Conservation (phyloP, 768 basidiomycete genomes). For the Termitomyces sp. region DNA sequence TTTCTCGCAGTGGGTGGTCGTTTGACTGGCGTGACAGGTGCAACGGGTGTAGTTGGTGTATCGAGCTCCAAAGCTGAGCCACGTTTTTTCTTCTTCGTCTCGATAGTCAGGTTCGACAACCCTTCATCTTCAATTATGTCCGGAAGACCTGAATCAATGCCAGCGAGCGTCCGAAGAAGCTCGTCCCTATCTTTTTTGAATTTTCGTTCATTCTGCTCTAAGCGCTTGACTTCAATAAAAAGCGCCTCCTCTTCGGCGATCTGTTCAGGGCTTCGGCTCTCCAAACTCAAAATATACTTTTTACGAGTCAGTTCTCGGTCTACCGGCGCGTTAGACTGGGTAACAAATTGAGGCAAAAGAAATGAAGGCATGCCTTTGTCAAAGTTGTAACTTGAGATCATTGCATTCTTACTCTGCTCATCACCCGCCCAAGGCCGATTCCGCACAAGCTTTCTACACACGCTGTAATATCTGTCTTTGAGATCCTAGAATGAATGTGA, state of each 20-base stretch:
- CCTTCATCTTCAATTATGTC: constrained; percentile 69
- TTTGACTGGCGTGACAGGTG: constrained; percentile 30
- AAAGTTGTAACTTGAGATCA: constrained; percentile 73
- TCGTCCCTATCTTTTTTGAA: constrained; percentile 90
- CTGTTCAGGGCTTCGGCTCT: constrained; percentile 82
- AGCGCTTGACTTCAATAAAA: constrained; percentile 88
- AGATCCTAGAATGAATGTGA: constrained; percentile 55
- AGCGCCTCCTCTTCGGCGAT: constrained; percentile 94
- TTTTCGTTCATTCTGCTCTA: constrained; percentile 86
- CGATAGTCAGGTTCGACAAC: constrained; percentile 37
- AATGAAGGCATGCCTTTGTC: constrained; percentile 65
- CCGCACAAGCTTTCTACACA: constrained; percentile 83
- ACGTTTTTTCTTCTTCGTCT: constrained; percentile 61
- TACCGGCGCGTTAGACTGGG: constrained; percentile 22
- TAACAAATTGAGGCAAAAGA: neutral
- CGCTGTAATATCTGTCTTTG: constrained; percentile 91
- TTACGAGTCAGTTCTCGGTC: constrained; percentile 87
- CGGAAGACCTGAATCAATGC: constrained; percentile 82
- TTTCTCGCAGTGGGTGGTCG: constrained; percentile 48
- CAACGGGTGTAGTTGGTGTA: constrained; percentile 43
- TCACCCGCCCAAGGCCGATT: constrained; percentile 84
- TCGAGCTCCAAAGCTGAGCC: constrained; percentile 37
- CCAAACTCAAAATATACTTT: constrained; percentile 81
- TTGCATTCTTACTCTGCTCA: constrained; percentile 59
- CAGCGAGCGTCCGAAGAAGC: constrained; percentile 75